Base-by-base conservation (phyloP, 2,329 filamentous ascomycete species). In the Diaporthe amygdali region DNA sequence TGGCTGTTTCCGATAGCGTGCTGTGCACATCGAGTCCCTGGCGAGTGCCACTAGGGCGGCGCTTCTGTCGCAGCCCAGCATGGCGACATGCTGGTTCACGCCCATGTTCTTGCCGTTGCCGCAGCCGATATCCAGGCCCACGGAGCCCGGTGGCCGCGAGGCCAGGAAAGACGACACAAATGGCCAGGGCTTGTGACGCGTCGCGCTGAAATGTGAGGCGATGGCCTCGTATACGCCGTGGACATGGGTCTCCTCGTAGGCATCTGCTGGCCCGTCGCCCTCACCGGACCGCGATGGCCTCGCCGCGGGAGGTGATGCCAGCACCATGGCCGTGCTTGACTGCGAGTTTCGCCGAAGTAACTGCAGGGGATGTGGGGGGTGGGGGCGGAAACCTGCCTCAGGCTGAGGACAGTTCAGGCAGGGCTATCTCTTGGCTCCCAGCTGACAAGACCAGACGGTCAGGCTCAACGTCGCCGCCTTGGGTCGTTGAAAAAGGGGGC, bases 61-160 rank as follows among this genome's bases (percentile, higher is more conserved):
- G 76, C 90, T 97, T 85, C 94, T 90, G 84, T 98, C 96, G 69
- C 93, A 96, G 70, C 91, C 96, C 71, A 98, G 80, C 68, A 98
- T 92, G 83, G 93, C 95, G 61, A 97, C 83, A 76, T 89, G 83
- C 27, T 86, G 87, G 82, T 97, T 97, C 70, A 97, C 93, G 72
- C 88, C 85, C 72, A 98, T 85, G 81, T 98, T 98, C 86, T 98
- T 98, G 76, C 96, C 96, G 83, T 99, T 99, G 72, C 96, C 96
- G 82, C 96, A 98, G 72, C 96, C 96, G 70, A 98, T 87, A 82
- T 99, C 96, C 39, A 97, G 87, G 12, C 96, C 96, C 69, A 98
- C 83, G 63, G 93, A 89, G 32, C 95, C 96, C 15, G 90, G 83
- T 0, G 86, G 79, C 59, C 93, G 88, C 39, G 85, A 84, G 63